These are phyloP conservation scores for Globisporangium ultimum DNA, from an alignment of 352 stramenopile genomes.

Conservation along the genomic window DNA sequence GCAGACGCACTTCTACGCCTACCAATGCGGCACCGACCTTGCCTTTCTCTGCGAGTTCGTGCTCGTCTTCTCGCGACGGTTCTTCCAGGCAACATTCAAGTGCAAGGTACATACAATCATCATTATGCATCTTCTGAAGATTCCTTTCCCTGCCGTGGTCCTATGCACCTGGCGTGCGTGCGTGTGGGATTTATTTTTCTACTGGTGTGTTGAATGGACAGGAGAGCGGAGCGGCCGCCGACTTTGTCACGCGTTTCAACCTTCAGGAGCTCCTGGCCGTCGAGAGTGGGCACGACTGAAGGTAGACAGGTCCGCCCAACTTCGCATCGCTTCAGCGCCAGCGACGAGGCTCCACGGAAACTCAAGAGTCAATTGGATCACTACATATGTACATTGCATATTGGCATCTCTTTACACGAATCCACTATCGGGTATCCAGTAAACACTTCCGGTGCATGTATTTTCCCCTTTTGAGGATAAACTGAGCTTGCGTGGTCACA, in stretches of 20 bases:
- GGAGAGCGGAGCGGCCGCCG: conserved; percentile 43
- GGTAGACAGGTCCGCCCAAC: no score
- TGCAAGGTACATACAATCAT: conserved; percentile 45
- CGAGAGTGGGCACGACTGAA: conserved; percentile 12
- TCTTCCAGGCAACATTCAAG: conserved; percentile 84
- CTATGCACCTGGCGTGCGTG: background rate
- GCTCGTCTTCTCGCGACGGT: conserved; percentile 60
- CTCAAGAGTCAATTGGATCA: no score
- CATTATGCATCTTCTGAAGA: background rate
- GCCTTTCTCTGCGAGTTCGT: conserved; percentile 78
- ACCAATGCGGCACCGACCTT: conserved; percentile 37
- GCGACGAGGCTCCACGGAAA: no score
- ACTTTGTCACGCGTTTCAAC: conserved; percentile 73
- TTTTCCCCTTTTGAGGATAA: no score
- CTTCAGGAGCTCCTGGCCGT: conserved; percentile 58
- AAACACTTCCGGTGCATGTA: no score
- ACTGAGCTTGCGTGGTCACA: no score
- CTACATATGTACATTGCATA: no score
- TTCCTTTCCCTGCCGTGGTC: background rate
- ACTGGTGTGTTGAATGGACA: conserved; percentile 9
- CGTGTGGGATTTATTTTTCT: background rate
- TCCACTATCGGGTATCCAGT: no score
- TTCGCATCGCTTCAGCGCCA: no score
- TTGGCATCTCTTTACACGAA: no score
- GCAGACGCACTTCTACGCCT: conserved; percentile 69